Evolutionary conservation across 805 yeast species (phyloP).

Genomic region (Metschnikowia sp.): DNA sequence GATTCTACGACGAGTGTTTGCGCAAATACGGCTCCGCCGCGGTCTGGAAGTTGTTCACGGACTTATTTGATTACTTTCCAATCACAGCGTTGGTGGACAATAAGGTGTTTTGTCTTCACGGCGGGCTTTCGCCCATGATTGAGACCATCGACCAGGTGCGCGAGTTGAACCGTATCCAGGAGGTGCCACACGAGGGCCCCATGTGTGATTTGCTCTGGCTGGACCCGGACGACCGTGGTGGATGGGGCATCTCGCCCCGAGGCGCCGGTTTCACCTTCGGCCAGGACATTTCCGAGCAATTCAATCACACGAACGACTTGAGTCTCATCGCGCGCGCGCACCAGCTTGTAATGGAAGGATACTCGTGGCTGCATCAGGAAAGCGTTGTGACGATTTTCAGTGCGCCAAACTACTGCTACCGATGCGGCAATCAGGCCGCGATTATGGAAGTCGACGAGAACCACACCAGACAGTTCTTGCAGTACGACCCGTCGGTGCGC

Average conservation of each 20-base stretch:
- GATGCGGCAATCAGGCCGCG: constrained; percentile 98
- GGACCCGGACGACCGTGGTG: constrained; percentile 96
- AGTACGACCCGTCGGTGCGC: constrained; percentile 94
- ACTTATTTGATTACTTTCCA: constrained; percentile 84
- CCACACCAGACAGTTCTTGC: constrained; percentile 86
- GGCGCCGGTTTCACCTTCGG: constrained; percentile 99
- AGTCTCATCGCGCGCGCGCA: constrained; percentile 90
- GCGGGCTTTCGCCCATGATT: constrained; percentile 93
- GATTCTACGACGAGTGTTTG: constrained; percentile 92
- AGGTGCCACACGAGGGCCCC: constrained; percentile 96
- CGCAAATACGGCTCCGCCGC: constrained; percentile 90
- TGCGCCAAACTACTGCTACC: constrained; percentile 95
- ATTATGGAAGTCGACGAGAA: constrained; percentile 97
- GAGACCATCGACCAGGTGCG: constrained; percentile 91
- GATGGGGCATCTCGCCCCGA: constrained; percentile 97
- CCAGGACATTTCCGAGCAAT: constrained; percentile 89
- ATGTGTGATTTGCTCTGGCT: constrained; percentile 97
- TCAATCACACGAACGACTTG: constrained; percentile 85
- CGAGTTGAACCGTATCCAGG: constrained; percentile 87
- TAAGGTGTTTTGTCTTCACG: constrained; percentile 88
- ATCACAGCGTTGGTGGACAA: constrained; percentile 90
- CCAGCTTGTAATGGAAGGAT: constrained; percentile 97
- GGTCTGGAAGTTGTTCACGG: constrained; percentile 92
- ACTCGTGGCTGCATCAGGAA: constrained; percentile 92
- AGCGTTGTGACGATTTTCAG: constrained; percentile 89